Evolutionary conservation across 2,329 filamentous ascomycete species (phyloP).

Genomic region (Ilyonectria mors-panacis): DNA sequence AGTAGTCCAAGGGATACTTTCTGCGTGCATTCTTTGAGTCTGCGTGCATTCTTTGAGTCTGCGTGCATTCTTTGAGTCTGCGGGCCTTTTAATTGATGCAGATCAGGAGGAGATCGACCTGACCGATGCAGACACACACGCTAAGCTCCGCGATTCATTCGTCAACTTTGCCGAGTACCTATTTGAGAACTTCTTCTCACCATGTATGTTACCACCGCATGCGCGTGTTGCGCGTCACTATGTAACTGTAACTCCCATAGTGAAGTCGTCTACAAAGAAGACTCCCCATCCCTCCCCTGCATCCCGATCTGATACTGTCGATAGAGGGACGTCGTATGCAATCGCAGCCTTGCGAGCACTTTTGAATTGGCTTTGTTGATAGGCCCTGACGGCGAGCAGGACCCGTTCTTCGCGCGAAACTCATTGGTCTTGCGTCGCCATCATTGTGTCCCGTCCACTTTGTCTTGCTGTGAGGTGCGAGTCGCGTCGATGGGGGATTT

Average conservation of each 20-base stretch:
- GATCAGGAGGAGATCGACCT: neutral
- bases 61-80: no score
- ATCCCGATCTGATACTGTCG: neutral
- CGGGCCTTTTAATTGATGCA: neutral
- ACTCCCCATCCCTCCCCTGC: neutral
- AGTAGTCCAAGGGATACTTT: neutral
- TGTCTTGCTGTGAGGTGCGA: no score
- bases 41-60: no score
- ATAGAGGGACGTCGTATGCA: no score
- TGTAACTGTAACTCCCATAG: neutral
- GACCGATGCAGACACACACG: neutral
- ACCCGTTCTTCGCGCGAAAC: no score
- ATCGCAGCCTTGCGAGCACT: no score
- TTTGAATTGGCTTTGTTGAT: no score
- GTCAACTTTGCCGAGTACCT: conserved; percentile 3
- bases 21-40: neutral
- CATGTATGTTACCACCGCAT: conserved; percentile 1
- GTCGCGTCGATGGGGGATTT: no score
- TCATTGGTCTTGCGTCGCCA: no score
- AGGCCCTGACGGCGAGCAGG: no score
- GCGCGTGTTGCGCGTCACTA: neutral
- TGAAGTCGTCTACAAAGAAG: neutral
- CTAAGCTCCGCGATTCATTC: neutral
- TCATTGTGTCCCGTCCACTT: no score
- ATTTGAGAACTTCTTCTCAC: neutral